Evolutionary conservation across 352 stramenopile species (phyloP), one percentile per base, ranked within the genome.

Genomic region (Phytophthora gonapodyides): DNA sequence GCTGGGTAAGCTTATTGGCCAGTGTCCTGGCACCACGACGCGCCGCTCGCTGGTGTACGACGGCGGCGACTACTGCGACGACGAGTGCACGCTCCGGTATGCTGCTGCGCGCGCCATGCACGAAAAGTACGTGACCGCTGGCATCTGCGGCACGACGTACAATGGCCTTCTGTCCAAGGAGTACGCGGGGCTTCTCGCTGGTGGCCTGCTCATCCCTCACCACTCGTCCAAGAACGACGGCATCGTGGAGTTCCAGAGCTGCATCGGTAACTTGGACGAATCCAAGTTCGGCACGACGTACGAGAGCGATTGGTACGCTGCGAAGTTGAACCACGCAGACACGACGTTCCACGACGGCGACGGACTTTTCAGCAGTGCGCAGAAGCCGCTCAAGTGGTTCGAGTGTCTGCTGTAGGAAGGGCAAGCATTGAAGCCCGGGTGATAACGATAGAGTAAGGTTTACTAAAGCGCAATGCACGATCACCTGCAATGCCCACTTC

Each of bases 331-430:
- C 61, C 80, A 89, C 58, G 62, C 61, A 16, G 80, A 89, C 55
- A 82, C 66, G 17, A 71, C 75, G 15, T 87, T 89, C 69, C 73
- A 79, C 55, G 73, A 82, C 55, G 75, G 76, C n/a, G 80, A 89
- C 31, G 67, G 65, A 5, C 63, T 78, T 33, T 81, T 82, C 34
- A 72, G 75, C 41, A 70, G 67, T 35, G 60, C 60, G n/a, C 61
- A 81, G 55, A 88, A 88, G 51, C 78, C 78, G 2, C 56, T 81
- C 36, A 85, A 88, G 55, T 88, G 78, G 78, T 85, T 88, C 48
- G 73, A 85, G 57, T 84, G 76, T 24, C 37, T 72, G 37, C 53
- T 81, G 21, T 81, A 77, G 48, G 24, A 31, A 31, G 27, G 27
- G 27, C 27, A 31, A 31, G 27, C 6, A 31, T 31, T 1, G 27